Evolutionary conservation across 2,329 filamentous ascomycete species (phyloP), one percentile per base, ranked within the genome.

Genomic region (Pseudovirgaria hyperparasitica): DNA sequence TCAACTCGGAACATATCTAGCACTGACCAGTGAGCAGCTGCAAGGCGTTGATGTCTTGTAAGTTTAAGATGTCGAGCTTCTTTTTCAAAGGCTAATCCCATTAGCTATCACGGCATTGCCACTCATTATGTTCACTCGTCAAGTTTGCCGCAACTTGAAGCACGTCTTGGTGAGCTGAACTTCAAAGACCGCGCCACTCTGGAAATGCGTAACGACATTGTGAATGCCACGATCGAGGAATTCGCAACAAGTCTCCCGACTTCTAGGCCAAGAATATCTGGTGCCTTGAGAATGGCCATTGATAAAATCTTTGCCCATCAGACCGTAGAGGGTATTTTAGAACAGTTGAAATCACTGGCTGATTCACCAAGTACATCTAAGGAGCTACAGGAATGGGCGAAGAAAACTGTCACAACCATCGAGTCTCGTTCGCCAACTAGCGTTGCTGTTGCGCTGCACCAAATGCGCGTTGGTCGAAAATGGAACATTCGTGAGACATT

Each of bases 111-210:
- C 23, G 90, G 90, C 32, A 66, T 98, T 42, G 90, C 90, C 33
- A 96, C 90, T 9, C 90, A 98, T 61, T 98, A 93, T 60, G 63
- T 98, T 38, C 81, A 98, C 65, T 93, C 87, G 22, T 85, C 82
- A 33, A 77, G 78, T 39, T 67, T 98, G 34, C 74, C 80, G 26
- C 71, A 72, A 41, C 69, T 98, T 31, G 84, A 93, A 54, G 67
- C 75, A 12, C 82, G 87, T 50, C 69, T 98, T 15, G 81, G 82
- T 2, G 90, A 98, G 58, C 68, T 98, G 35, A 70, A 76, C 16
- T 98, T 98, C 65, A 69, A 70, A 33, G 92, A 98, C 58, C 72
- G 76, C 43, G 72, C 81, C 30, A 39, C 54, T 20, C 59, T 79
- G 13, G 39, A 63, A 13, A 60, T 73, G 22, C 76, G 86, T 28